Evolutionary conservation across 352 stramenopile genomes (phyloP), one percentile per base, ranked within the genome.

Genomic region (Globisporangium carolinianum): DNA sequence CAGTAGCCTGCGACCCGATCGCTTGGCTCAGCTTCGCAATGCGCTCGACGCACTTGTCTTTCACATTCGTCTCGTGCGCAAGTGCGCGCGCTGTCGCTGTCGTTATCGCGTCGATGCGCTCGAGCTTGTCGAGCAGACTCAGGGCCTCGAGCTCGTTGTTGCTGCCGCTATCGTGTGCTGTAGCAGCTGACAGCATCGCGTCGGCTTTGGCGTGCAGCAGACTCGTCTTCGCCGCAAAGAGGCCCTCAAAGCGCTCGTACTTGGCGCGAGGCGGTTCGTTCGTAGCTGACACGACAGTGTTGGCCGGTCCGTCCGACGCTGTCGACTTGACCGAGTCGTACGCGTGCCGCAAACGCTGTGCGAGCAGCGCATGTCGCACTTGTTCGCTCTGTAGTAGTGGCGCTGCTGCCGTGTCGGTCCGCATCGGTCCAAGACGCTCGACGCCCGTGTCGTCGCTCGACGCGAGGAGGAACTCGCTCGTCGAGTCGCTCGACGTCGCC

Each of bases 11-110:
- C 35, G 82, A 83, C 38, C 68, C 83, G 67, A 89, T 83, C 1
- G 75, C 84, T 47, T 89, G 79, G 46, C 71, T 86, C 12, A 89
- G 63, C 55, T 81, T 77, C 8, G 79, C 81, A 47, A 89, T 89
- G 8, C 76, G 73, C 39, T 83, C 76, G 5, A 86, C 73, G 43
- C 79, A 89, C 41, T 87, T 86, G n/a, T 76, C 65, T 63, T 89
- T 89, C 6, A 86, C 71, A 1, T 73, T 77, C 2, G 59, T 66
- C 24, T 85, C 75, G 36, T 83, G 68, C 10, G 55, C 54, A 14
- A 87, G 57, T 0, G 66, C 59, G 15, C 66, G 67, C 84, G 57
- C 53, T 65, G 24, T 15, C 71, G 62, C 35, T 64, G 49, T 32
- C 24, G 24, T 3, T 32, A 32, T 32, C 1, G 53, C 24, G 35